These are phyloP conservation scores for Aegilops speltoides DNA, from an alignment of 176 grass and related monocot species.

Conservation along the genomic window DNA sequence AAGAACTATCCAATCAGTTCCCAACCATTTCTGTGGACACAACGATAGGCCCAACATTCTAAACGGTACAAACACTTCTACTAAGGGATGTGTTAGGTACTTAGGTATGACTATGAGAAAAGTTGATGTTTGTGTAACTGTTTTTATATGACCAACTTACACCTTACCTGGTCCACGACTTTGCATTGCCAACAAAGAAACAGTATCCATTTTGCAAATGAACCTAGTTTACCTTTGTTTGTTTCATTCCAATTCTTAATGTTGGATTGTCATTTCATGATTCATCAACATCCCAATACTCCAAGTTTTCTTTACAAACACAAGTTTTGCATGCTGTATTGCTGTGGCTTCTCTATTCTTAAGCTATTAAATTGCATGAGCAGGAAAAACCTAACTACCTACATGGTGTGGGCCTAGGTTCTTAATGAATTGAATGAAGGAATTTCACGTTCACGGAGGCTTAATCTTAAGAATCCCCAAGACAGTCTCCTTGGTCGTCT, in stretches of 20 bases:
- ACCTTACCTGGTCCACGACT: neutral
- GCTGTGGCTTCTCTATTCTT: constrained; percentile 43
- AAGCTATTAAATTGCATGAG: constrained; percentile 78
- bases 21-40: neutral
- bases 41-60: neutral
- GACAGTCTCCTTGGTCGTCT: constrained; percentile 78
- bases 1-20: neutral
- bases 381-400: constrained; percentile 94
- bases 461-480: constrained; percentile 94
- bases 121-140: neutral
- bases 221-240: neutral
- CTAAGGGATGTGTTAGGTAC: neutral
- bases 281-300: neutral
- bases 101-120: neutral
- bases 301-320: neutral
- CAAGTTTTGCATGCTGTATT: constrained; percentile 24
- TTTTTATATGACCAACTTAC: neutral
- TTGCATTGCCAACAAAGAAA: neutral
- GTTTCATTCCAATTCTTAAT: neutral
- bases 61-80: neutral
- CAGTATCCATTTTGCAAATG: neutral
- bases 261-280: neutral
- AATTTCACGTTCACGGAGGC: constrained; percentile 85
- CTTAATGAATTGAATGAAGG: constrained; percentile 86
- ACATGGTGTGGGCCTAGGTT: constrained; percentile 97